Base-by-base conservation (phyloP, 306 rosid species). In the Delonix regia region DNA sequence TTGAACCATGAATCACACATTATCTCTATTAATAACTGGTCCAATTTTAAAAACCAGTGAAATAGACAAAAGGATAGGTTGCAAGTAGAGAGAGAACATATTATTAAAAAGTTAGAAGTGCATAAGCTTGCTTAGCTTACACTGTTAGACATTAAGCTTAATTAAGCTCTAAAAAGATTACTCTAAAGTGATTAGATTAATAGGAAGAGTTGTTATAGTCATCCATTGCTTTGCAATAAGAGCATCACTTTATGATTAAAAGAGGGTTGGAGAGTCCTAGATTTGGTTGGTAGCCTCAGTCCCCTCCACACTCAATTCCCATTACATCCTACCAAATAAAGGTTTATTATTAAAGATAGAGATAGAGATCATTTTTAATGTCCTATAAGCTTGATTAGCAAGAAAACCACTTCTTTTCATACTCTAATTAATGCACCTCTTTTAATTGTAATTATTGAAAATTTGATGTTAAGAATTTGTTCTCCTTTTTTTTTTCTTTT, bases 81-180 rank as follows among this genome's bases (percentile, higher is more conserved):
- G 53, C 1, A 24, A n/a, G 41, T 45, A 64, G 75, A 52, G 77
- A 39, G 34, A 65, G 11, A 65, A 22, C 0, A 48, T 33, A 42
- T 38, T 57, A 71, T 78, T 71, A 51, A 72, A 81, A 78, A 68
- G 74, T 44, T 75, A 69, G 56, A 53, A 67, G 63, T 21, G 25
- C 7, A 76, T 83, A 63, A 69, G 80, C 77, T 87, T 79, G 85
- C 85, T 86, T 86, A 39, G 80, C 88, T 80, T 82, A 80, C 90
- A 84, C 83, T 75, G 55, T 78, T 44, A 67, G 74, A 79, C 63
- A 78, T 57, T 69, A 75, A 38, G 44, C 19, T 72, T 59, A 12
- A 52, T 60, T 19, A 18, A 21, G 61, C 34, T 44, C 74, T 53
- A 28, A 52, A 53, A 53, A 71, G 38, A 61, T 68, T 78, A 36